Percentiles rank a stretch among this genome's conserved stretches.
phyloP scores from a whole-genome alignment of 192 early-diverging fungal genomes.

The Linnemannia schmuckeri region DNA sequence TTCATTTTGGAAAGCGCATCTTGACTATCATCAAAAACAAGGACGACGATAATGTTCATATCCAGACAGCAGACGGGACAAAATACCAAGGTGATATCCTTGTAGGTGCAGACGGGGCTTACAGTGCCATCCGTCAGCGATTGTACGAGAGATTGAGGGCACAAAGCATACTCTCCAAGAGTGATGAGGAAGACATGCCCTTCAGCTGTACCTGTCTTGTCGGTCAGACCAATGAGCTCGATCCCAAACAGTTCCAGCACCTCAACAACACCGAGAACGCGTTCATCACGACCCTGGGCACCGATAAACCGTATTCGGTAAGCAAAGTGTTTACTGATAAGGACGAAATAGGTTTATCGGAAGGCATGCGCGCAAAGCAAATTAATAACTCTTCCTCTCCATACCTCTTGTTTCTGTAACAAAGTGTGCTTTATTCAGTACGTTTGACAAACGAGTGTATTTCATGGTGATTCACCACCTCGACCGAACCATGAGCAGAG shows the following conservation, averaged over 20 bases:
- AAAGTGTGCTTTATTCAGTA: no score
- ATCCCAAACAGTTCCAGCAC: background rate
- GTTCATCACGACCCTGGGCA: background rate
- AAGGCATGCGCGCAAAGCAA: no score
- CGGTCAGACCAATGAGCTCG: constrained; percentile 7
- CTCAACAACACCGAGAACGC: background rate
- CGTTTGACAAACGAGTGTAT: no score
- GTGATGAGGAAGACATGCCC: background rate
- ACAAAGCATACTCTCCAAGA: background rate
- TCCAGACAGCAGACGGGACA: constrained; percentile 19
- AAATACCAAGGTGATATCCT: constrained; percentile 24
- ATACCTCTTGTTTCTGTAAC: no score
- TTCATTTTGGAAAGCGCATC: constrained; percentile 29
- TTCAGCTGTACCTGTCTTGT: constrained; percentile 12
- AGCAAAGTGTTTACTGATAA: no score
- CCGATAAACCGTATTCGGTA: no score
- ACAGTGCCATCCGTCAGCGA: constrained; percentile 23
- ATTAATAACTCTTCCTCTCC: no score
- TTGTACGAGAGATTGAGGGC: constrained; percentile 4
- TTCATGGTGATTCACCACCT: background rate
- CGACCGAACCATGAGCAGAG: background rate
- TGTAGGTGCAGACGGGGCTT: constrained; percentile 48
- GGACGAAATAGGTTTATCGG: no score
- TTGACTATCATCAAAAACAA: background rate
- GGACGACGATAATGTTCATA: constrained; percentile 31